Conservation (phyloP, 768 basidiomycete genomes). For the Amanita phalloides region DNA sequence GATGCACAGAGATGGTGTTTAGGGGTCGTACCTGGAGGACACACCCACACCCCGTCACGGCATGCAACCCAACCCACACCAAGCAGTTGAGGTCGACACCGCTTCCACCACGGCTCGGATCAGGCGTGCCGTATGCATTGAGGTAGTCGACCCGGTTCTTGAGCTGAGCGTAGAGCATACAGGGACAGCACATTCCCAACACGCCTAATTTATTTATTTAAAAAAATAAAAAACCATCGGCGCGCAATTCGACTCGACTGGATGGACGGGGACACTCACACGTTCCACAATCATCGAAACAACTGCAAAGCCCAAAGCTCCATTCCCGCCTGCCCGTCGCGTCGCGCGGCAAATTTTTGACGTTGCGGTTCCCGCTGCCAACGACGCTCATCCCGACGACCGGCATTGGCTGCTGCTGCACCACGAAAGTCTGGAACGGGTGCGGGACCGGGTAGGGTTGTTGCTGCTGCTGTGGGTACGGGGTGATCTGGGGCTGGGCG, state of each 20-base stretch:
- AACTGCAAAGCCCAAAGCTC: constrained; percentile 22
- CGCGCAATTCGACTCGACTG: no score
- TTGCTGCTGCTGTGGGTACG: not conserved
- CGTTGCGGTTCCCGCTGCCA: constrained; percentile 23
- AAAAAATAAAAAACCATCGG: not conserved
- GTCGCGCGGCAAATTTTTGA: constrained; percentile 20
- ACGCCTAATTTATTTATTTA: constrained; percentile 15
- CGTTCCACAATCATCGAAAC: constrained; percentile 19
- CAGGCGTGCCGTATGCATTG: constrained; percentile 20
- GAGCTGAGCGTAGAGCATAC: constrained; percentile 28
- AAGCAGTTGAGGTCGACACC: constrained; percentile 13
- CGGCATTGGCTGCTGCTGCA: not conserved
- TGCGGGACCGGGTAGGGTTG: not conserved
- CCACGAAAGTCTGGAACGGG: not conserved
- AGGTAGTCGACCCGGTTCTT: constrained; percentile 31
- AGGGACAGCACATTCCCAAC: constrained; percentile 30
- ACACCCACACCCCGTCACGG: constrained; percentile 17
- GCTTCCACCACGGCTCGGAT: constrained; percentile 24
- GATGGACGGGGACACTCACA: constrained; percentile 12
- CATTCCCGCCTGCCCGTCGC: constrained; percentile 24
- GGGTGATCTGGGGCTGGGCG: no score
- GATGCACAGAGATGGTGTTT: not conserved
- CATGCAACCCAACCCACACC: constrained; percentile 26
- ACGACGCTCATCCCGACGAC: constrained; percentile 4
- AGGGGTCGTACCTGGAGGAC: constrained; percentile 25